These are phyloP conservation scores for Miscanthus sacchariflorus DNA, from an alignment of 202 grass and related monocot genomes.

Conservation along the genomic window DNA sequence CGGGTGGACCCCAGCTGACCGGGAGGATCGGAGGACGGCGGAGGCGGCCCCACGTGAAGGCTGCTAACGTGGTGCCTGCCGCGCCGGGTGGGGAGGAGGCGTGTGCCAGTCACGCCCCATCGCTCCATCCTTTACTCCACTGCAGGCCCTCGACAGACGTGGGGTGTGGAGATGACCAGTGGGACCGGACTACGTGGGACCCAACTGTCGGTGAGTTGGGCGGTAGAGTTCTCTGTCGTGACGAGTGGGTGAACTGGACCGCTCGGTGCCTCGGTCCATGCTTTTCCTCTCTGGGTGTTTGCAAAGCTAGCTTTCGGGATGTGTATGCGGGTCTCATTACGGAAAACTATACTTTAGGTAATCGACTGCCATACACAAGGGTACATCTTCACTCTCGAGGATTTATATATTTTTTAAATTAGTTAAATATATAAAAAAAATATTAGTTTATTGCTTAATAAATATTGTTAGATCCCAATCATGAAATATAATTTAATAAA, in stretches of 20 bases:
- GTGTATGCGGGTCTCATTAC: no score
- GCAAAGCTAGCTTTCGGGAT: neutral
- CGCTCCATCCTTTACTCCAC: neutral
- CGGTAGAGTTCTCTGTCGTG: no score
- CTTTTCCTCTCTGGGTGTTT: neutral
- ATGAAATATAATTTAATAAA: no score
- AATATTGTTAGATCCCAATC: no score
- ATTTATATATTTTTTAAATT: no score
- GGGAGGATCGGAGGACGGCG: neutral
- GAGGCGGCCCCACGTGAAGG: neutral
- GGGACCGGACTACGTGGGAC: fast-evolving
- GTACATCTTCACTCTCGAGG: no score
- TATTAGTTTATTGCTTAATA: no score
- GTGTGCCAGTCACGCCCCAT: conserved; percentile 28
- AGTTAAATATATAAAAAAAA: no score
- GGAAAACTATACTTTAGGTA: neutral
- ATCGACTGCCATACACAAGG: neutral
- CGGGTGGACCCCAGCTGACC: no score
- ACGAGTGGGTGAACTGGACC: neutral
- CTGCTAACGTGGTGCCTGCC: neutral
- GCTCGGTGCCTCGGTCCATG: no score
- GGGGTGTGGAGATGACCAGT: fast-evolving
- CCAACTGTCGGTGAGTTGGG: neutral
- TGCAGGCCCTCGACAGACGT: no score
- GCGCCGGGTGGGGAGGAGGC: neutral